These are phyloP conservation scores for Podospora fimiseda DNA, from an alignment of 495 filamentous ascomycete genomes.

Conservation along the genomic window DNA sequence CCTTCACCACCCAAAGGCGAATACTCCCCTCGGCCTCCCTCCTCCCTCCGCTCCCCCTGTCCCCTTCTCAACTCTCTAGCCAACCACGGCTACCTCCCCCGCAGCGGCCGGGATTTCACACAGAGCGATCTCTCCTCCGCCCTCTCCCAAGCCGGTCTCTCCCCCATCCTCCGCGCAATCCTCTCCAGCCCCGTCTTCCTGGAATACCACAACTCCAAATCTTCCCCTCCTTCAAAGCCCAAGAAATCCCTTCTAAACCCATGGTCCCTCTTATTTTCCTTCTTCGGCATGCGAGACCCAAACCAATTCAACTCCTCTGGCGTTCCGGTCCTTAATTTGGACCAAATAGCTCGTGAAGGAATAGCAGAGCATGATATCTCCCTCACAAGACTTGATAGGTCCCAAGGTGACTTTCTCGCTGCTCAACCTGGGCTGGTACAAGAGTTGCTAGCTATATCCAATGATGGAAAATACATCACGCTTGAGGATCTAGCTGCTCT, in stretches of 20 bases:
- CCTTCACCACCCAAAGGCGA: not conserved
- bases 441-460: slow-evolving; percentile 11
- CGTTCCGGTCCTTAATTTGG: slow-evolving; percentile 20
- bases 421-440: slow-evolving; percentile 17
- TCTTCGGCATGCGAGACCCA: slow-evolving; percentile 17
- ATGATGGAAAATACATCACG: slow-evolving; percentile 12
- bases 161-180: not conserved
- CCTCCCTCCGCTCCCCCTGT: slow-evolving; percentile 32
- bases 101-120: slow-evolving; percentile 36
- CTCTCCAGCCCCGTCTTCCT: slow-evolving; percentile 22
- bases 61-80: slow-evolving; percentile 52
- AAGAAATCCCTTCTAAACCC: slow-evolving; percentile 1
- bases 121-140: slow-evolving; percentile 19
- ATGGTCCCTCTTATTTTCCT: slow-evolving; percentile 1
- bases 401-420: slow-evolving; percentile 21
- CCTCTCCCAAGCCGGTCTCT: slow-evolving; percentile 11
- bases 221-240: not conserved
- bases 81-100: slow-evolving; percentile 52
- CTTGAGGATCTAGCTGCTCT: slow-evolving; percentile 16
- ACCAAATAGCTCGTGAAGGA: slow-evolving; percentile 24
- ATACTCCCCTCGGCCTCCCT: not conserved
- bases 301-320: slow-evolving; percentile 18
- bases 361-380: slow-evolving; percentile 34
- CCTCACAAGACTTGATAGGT: slow-evolving; percentile 22
- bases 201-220: not conserved